Base-by-base conservation (phyloP, 1,139 yeast genomes). In the Suhomyces kunorum region DNA sequence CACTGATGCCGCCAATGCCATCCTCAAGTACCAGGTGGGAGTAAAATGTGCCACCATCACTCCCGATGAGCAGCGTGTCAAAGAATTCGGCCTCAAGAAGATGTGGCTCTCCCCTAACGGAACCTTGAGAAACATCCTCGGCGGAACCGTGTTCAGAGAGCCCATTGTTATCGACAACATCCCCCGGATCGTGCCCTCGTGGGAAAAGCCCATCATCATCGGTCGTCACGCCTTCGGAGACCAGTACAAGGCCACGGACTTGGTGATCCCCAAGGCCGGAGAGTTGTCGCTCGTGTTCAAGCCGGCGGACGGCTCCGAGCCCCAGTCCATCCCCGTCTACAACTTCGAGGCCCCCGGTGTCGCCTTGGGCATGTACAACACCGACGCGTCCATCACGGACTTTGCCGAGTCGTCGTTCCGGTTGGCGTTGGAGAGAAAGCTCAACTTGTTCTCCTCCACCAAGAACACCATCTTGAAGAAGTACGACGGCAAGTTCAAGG, bases 21-120 rank as follows among this genome's bases (percentile, higher is more conserved):
- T 83, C 48, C 72, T 79, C 59, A 66, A 84, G 59, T 80, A 81
- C 55, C 90, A 90, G 46, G 94, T 85, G 30, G 94, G 90, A 43
- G 80, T 85, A 50, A 85, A 85, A 64, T 85, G 94, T 75, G 94
- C 94, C 44, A 85, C 94, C 32, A 85, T 85, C 54, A 85, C 94
- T 1, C 94, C 94, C 1, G 94, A 85, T 60, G 94, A 85, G 63
- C 83, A 80, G 29, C 76, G 94, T 66, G 92, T 85, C 34, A 71
- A 81, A 56, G 94, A 85, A 59, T 85, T 83, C 58, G 70, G 74
- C 38, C 71, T 85, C 62, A 82, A 83, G 62, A 80, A 85, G 61
- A 85, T 85, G 94, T 85, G 92, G 92, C 74, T 81, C 45, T 83
- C 90, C 13, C 94, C 94, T 52, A 85, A 85, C 60, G 94, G 94